Evolutionary conservation across 768 basidiomycete species (phyloP).

Genomic region (Suillus decipiens): DNA sequence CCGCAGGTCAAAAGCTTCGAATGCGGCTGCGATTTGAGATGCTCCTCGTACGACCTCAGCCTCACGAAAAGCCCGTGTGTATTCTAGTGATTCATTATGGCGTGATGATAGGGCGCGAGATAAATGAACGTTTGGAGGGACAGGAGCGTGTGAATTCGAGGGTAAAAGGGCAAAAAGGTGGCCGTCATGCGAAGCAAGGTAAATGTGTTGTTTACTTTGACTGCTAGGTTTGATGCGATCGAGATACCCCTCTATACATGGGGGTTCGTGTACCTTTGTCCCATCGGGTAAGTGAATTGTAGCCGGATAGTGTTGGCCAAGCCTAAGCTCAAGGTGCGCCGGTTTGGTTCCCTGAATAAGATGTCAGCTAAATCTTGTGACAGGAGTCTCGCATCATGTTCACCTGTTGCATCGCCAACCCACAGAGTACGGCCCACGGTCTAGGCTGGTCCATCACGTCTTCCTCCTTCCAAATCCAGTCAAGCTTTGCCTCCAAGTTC

Average conservation of each 20-base stretch:
- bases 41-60: conserved; percentile 63
- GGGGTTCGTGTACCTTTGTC: conserved; percentile 66
- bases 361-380: conserved; percentile 10
- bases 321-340: conserved; percentile 71
- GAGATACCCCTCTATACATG: conserved; percentile 84
- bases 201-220: conserved; percentile 58
- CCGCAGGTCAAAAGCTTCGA: conserved; percentile 74
- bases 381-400: conserved; percentile 19
- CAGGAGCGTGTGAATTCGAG: conserved; percentile 62
- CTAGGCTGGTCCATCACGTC: conserved; percentile 63
- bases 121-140: conserved; percentile 57
- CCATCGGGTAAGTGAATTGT: conserved; percentile 41
- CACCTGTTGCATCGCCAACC: conserved; percentile 74
- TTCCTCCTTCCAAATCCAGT: conserved; percentile 83
- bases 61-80: conserved; percentile 41
- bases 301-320: conserved; percentile 67
- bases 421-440: conserved; percentile 75
- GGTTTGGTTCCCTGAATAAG: conserved; percentile 37
- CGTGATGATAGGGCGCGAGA: conserved; percentile 30
- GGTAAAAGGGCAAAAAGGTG: conserved; percentile 63
- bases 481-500: conserved; percentile 70
- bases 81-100: conserved; percentile 27
- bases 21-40: conserved; percentile 61
- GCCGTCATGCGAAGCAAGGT: conserved; percentile 73
- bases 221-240: conserved; percentile 65